Evolutionary conservation across 2,329 filamentous ascomycete species (phyloP).

Genomic region (Fusarium piperis): DNA sequence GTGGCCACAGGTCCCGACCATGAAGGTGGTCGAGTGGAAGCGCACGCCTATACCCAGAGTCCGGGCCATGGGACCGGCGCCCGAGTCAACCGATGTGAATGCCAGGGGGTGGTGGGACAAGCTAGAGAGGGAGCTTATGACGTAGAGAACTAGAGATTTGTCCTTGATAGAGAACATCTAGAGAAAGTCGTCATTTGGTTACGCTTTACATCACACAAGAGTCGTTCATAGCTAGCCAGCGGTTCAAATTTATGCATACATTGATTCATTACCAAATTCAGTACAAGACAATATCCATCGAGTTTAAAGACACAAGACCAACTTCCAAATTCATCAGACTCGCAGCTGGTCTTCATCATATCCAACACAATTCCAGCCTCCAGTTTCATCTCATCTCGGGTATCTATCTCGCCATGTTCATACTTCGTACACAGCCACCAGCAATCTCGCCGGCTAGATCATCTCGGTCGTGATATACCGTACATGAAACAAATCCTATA

Average conservation of each 20-base stretch:
- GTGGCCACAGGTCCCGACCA: constrained; percentile 36
- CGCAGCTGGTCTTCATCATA: neutral
- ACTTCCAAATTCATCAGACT: neutral
- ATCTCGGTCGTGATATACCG: constrained; percentile 13
- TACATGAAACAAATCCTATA: constrained; percentile 23
- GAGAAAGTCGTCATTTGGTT: constrained; percentile 2
- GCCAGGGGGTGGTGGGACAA: constrained; percentile 43
- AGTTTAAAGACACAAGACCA: neutral
- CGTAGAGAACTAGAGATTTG: constrained; percentile 25
- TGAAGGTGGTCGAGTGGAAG: constrained; percentile 40
- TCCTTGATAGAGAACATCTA: neutral
- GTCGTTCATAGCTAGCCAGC: neutral
- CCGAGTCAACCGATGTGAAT: constrained; percentile 25
- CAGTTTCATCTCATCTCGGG: constrained; percentile 18
- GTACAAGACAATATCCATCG: neutral
- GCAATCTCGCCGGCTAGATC: neutral
- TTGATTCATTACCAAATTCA: neutral
- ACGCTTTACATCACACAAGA: neutral
- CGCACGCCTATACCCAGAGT: constrained; percentile 37
- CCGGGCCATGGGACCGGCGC: constrained; percentile 30
- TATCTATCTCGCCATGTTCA: constrained; percentile 25
- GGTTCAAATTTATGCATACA: neutral
- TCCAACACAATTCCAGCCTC: neutral
- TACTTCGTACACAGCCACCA: neutral
- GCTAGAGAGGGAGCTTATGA: constrained; percentile 45